Conservation (phyloP, 345 rosid genomes). For the Brassica cretica region DNA sequence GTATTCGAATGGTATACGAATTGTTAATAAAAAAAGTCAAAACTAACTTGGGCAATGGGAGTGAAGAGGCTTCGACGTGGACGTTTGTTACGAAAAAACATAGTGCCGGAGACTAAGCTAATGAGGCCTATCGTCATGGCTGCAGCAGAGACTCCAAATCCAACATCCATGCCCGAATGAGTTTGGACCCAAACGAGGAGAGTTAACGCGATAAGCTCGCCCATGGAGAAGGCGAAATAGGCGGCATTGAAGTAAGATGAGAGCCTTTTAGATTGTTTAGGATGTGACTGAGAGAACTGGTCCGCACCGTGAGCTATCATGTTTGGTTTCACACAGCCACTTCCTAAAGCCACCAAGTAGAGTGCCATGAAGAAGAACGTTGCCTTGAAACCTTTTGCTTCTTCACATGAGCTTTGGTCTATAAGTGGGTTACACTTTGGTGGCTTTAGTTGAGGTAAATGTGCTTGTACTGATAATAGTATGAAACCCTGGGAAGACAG, state of each 20-base stretch:
- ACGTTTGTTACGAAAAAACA: constrained; percentile 72
- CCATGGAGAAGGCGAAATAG: constrained; percentile 88
- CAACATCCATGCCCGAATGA: constrained; percentile 95
- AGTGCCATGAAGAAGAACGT: constrained; percentile 74
- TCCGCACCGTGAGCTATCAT: constrained; percentile 98
- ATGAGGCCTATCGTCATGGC: constrained; percentile 90
- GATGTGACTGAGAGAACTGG: constrained; percentile 64
- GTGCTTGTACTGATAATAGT: constrained; percentile 91
- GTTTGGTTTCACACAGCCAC: constrained; percentile 98
- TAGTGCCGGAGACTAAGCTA: constrained; percentile 70
- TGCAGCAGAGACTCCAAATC: constrained; percentile 92
- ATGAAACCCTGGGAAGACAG: constrained; percentile 68
- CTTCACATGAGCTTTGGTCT: constrained; percentile 48
- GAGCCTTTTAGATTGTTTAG: constrained; percentile 65
- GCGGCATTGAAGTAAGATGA: constrained; percentile 93
- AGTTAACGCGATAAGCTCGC: constrained; percentile 85
- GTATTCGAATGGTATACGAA: not conserved
- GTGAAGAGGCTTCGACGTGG: constrained; percentile 86
- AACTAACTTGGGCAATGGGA: constrained; percentile 79
- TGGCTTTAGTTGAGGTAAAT: constrained; percentile 87
- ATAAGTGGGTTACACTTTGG: constrained; percentile 63
- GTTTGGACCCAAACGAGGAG: constrained; percentile 95
- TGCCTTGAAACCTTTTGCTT: constrained; percentile 80
- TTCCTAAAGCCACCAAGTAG: constrained; percentile 89
- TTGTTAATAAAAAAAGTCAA: not conserved